A percentile compares a stretch with the other conserved stretches of the same genome.
Evolutionary conservation across 805 yeast genomes (phyloP).

Genomic region (Pichia membranifaciens): DNA sequence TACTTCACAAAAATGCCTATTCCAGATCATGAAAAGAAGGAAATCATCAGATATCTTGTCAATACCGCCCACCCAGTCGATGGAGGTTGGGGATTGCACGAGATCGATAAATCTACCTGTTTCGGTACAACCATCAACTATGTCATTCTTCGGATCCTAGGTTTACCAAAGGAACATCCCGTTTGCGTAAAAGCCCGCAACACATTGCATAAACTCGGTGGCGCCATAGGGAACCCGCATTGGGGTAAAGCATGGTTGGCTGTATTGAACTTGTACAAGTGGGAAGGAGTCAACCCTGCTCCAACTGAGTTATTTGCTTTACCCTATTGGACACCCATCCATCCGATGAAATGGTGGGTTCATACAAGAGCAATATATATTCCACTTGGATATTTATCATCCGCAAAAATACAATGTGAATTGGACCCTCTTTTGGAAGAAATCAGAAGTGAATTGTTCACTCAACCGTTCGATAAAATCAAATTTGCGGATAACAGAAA

Average conservation of each 20-base stretch:
- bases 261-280: constrained; percentile 69
- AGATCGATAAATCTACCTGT: constrained; percentile 88
- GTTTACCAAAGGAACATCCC: constrained; percentile 66
- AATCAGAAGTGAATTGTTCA: constrained; percentile 77
- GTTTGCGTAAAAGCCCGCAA: constrained; percentile 71
- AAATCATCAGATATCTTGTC: constrained; percentile 79
- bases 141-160: constrained; percentile 72
- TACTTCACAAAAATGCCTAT: constrained; percentile 67
- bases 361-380: constrained; percentile 90
- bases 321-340: constrained; percentile 77
- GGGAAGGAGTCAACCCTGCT: constrained; percentile 98
- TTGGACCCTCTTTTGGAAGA: constrained; percentile 58
- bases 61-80: constrained; percentile 94
- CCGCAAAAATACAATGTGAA: constrained; percentile 49
- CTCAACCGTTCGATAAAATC: constrained; percentile 54
- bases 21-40: constrained; percentile 58
- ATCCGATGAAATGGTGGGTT: constrained; percentile 99
- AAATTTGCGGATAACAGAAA: constrained; percentile 70
- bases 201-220: constrained; percentile 70
- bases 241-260: constrained; percentile 98
- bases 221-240: constrained; percentile 86
- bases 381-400: constrained; percentile 76
- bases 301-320: constrained; percentile 92
- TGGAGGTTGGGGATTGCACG: constrained; percentile 99
- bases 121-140: constrained; percentile 92